Base-by-base conservation (phyloP, 1,139 yeast genomes). In the Protomyces pachydermus region DNA sequence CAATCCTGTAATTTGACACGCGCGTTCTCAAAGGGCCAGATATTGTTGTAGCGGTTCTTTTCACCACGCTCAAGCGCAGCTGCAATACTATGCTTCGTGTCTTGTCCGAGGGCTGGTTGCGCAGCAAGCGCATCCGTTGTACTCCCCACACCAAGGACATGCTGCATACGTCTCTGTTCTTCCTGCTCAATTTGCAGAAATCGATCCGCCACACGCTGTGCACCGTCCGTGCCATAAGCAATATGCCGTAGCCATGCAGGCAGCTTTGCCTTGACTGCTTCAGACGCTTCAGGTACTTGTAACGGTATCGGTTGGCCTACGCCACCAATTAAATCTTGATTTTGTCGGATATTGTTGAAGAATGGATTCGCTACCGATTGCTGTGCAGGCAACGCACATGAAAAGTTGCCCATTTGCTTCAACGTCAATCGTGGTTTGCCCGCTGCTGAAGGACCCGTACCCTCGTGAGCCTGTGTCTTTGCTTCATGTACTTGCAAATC, bases 1-100 rank as follows among this genome's bases (percentile, higher is more conserved):
- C 76, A 75, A 55, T 71, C 71, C 54, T 56, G 45, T 63, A 82
- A 75, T 68, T 80, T 81, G 18, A 90, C 96, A 66, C 96, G 77
- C 12, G 93, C 82, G 71, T 87, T 91, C 69, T 87, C 93, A 74
- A 83, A 89, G n/a, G 95, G 86, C 70, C 88, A 81, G 58, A 89
- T 87, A 72, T 89, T 91, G 68, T 87, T 84, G 76, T 89, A 89
- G 65, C 96, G 75, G 74, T 89, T 89, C 64, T 67, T 77, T 52
- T 74, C 67, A 16, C 95, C 95, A 66, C 81, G 80, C 73, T 88
- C 95, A 62, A 88, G 82, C 1, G 95, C 96, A 34, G 84, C 82
- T 0, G 88, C 85, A 35, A 85, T 77, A 42, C 79, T 74, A 68
- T 82, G 83, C 61, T 53, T 56, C 16, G 23, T 56, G 74, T 69